Conservation (phyloP, 2,329 filamentous ascomycete species). For the Geosmithia morbida region DNA sequence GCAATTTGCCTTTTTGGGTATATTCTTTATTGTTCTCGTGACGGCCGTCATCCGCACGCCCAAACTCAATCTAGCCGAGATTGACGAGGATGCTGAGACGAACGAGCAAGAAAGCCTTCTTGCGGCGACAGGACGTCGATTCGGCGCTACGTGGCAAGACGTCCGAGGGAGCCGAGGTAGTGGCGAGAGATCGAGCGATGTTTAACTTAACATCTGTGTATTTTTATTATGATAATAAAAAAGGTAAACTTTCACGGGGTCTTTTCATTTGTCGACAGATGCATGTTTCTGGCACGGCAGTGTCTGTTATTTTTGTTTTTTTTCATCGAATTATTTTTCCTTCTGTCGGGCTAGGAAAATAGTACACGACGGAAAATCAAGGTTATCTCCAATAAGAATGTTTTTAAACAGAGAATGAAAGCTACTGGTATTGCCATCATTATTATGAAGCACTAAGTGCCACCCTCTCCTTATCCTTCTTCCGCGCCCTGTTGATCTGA, state of each 20-base stretch:
- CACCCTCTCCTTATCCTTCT: constrained; percentile 16
- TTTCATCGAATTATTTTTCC: too few species aligned
- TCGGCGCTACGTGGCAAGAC: constrained; percentile 81
- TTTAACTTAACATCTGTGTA: not conserved
- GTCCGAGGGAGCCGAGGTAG: constrained; percentile 34
- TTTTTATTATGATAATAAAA: not conserved
- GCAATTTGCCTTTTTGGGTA: constrained; percentile 76
- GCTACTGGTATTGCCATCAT: not conserved
- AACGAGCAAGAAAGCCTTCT: constrained; percentile 90
- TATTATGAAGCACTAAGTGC: constrained; percentile 18
- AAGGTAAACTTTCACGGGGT: too few species aligned
- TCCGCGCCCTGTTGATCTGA: constrained; percentile 30
- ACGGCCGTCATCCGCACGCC: constrained; percentile 71
- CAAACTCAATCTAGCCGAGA: constrained; percentile 56
- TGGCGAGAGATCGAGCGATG: not conserved
- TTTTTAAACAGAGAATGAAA: not conserved
- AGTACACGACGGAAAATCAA: not conserved
- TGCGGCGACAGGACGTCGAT: constrained; percentile 66
- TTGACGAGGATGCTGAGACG: constrained; percentile 80
- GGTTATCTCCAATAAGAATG: not conserved
- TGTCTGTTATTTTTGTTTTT: too few species aligned
- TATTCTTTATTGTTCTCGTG: constrained; percentile 72
- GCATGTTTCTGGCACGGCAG: too few species aligned
- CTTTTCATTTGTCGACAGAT: too few species aligned
- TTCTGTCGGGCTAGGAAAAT: not conserved